Evolutionary conservation across 305 asterid genomes (phyloP), one percentile per base, ranked within the genome.

Genomic region (Lippia alba): DNA sequence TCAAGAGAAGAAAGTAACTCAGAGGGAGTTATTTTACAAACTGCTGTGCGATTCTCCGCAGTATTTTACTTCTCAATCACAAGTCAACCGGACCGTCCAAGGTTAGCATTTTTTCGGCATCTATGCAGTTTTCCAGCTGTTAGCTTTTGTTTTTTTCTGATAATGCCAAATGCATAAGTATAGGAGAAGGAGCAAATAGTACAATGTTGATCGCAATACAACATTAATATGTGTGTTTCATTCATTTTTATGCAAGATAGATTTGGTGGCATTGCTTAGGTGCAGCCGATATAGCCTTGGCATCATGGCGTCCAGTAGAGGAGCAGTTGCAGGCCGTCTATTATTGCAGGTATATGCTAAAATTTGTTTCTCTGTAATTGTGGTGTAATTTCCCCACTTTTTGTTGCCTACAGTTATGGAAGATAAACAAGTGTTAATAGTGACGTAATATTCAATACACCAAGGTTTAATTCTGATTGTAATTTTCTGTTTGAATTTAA

Each of bases 231-330:
- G 20, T 39, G 17, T 64, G 15, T 16, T 44, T 5, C 10, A n/a
- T 66, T 70, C 64, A 61, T 65, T 60, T 56, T 49, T 58, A 36
- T 61, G 76, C 59, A 41, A 71, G 61, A 17, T 72, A 94, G 99
- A 94, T 80, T 80, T 91, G 83, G 96, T 94, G 61, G 96, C 94
- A 55, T 78, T 94, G 84, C 93, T 94, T 76, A 85, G 85, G 33
- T 91, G 97, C 77, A 94, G 97, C 78, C 83, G 99, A 36, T 88
- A 78, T 53, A 94, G 97, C 83, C 93, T 94, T 56, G 97, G 97
- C 39, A 80, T 94, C 71, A 89, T 89, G 90, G 99, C 99, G 51
- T 82, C 96, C 7, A 88, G 92, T 83, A 88, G 93, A 83, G 99
- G 99, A 76, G 75, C 81, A 15, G 91, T 94, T 54, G 96, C 86